Evolutionary conservation across 2,329 filamentous ascomycete species (phyloP), one percentile per base, ranked within the genome.

Genomic region (Alternaria viburni): DNA sequence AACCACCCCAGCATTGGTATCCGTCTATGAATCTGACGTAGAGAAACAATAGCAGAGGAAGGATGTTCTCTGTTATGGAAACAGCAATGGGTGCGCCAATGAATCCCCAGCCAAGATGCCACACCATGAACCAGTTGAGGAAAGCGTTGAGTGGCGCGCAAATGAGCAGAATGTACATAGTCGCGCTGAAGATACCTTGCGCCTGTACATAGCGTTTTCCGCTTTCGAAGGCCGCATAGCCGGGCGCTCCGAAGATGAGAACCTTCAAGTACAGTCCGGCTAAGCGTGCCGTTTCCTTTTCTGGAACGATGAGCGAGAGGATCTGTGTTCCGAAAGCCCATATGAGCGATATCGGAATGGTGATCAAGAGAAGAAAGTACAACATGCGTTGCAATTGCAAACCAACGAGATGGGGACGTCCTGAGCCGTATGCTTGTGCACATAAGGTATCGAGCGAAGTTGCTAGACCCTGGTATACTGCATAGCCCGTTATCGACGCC

Each of bases 371-470:
- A 3, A 96, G 85, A 75, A 96, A 94, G 75, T 85, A 91, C 1
- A 92, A 84, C 92, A 95, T 95, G 60, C 92, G 86, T 80, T 96
- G 91, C 66, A 93, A 86, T 73, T 96, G 92, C 58, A 96, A 79
- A 2, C 92, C 95, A 62, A 98, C 95, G 6, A 98, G 87, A 70
- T 94, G 91, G 76, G 91, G 96, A 77, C 91, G 91, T 0, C 95
- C 95, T 1, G 92, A 96, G 3, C 96, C 95, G 76, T 96, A 98
- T 0, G 96, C 95, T 80, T 98, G 95, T 0, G 95, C 89, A 78
- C 95, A 97, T 3, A 98, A 88, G 0, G 95, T 98, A 80, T 98
- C 95, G 41, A 98, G 84, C 67, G 91, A 93, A 5, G 95, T 98
- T 1, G 93, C 91, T 13, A 98, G 85, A n/a, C 93, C 83, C 69